These are phyloP conservation scores for Pseudozyma tsukubaensis DNA, from an alignment of 1,284 basidiomycete genomes.

Conservation along the genomic window DNA sequence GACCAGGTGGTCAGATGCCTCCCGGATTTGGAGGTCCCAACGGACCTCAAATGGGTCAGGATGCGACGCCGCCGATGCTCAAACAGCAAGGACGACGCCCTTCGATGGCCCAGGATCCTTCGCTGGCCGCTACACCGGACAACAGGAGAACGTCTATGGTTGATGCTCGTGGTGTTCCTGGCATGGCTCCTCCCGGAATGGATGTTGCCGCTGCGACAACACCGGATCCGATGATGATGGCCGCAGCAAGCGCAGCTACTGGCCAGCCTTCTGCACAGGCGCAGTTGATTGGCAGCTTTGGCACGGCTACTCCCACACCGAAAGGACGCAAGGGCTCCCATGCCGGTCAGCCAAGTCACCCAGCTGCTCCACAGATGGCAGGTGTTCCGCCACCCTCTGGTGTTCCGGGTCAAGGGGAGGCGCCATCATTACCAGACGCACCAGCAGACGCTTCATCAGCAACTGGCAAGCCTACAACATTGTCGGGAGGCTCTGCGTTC, in stretches of 20 bases:
- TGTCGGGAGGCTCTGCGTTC: conserved; percentile 34
- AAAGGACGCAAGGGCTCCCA: conserved; percentile 31
- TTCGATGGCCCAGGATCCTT: conserved; percentile 36
- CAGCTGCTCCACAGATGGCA: conserved; percentile 7
- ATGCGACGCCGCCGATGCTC: conserved; percentile 26
- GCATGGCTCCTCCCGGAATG: conserved; percentile 15
- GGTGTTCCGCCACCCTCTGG: conserved; percentile 10
- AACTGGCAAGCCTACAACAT: conserved; percentile 50
- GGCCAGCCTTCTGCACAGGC: conserved; percentile 34
- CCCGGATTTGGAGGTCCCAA: conserved; percentile 21
- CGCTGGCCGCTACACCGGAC: conserved; percentile 23
- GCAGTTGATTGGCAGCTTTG: conserved; percentile 43
- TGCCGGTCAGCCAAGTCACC: conserved; percentile 6
- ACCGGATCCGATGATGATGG: conserved; percentile 37
- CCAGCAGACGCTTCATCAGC: conserved; percentile 34
- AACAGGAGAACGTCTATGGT: conserved; percentile 25
- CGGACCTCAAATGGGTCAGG: conserved; percentile 26
- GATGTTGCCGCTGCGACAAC: conserved; percentile 28
- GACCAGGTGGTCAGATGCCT: conserved; percentile 27
- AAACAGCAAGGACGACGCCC: conserved; percentile 43
- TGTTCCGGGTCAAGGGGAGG: conserved; percentile 13
- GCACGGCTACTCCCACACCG: conserved; percentile 13
- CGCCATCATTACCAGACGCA: conserved; percentile 28
- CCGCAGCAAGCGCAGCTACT: conserved; percentile 42
- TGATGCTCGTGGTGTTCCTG: conserved; percentile 14